Percentiles rank a stretch among this genome's conserved stretches.
Conservation (phyloP, 2,329 filamentous ascomycete genomes). For the Pseudogymnoascus sp. region DNA sequence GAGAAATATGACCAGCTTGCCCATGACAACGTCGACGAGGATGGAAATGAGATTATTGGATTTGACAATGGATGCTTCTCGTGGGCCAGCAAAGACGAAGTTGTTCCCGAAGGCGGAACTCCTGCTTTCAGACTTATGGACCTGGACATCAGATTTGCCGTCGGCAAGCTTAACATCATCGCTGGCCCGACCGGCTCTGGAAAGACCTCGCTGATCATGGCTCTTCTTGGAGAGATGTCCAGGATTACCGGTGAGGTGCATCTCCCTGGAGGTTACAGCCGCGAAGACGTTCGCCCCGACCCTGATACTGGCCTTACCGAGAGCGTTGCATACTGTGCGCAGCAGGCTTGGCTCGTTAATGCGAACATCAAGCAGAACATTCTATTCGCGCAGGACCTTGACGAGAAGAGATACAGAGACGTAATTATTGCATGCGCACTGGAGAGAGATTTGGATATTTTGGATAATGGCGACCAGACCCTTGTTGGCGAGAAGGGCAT, state of each 20-base stretch:
- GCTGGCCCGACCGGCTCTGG: conserved; percentile 89
- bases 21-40: conserved; percentile 57
- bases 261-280: conserved; percentile 75
- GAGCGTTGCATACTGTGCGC: conserved; percentile 90
- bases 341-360: conserved; percentile 95
- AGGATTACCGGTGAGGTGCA: conserved; percentile 70
- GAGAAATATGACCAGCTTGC: conserved; percentile 87
- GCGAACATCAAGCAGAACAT: conserved; percentile 96
- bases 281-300: conserved; percentile 75
- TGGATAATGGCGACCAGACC: conserved; percentile 87
- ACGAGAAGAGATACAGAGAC: conserved; percentile 75
- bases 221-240: conserved; percentile 92
- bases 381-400: conserved; percentile 71
- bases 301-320: conserved; percentile 81
- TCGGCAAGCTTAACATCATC: conserved; percentile 85
- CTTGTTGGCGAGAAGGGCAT: conserved; percentile 96
- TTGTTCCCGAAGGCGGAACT: conserved; percentile 51
- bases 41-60: conserved; percentile 68
- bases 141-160: conserved; percentile 70
- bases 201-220: conserved; percentile 95
- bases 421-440: conserved; percentile 88
- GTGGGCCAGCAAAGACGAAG: conserved; percentile 68
- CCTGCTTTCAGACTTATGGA: conserved; percentile 78
- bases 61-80: conserved; percentile 79
- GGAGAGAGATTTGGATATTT: conserved; percentile 82